Evolutionary conservation across 345 rosid species (phyloP).

Genomic region (Acer saccharum): DNA sequence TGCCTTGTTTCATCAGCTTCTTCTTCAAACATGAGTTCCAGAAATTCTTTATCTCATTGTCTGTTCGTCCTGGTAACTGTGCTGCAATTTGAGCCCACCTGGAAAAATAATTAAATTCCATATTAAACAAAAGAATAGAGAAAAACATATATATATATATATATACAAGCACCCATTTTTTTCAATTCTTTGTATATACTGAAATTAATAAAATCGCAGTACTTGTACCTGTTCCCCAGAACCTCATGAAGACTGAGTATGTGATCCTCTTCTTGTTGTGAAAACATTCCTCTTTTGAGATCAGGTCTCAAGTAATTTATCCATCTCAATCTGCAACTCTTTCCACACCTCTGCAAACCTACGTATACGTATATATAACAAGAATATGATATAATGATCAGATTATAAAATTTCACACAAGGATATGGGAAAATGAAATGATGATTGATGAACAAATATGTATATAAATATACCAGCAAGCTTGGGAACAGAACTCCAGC

Average conservation of each 20-base stretch:
- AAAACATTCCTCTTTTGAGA: conserved; percentile 75
- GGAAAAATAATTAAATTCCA: background rate
- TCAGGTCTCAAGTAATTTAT: conserved; percentile 93
- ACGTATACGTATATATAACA: no score
- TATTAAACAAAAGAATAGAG: background rate
- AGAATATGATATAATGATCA: no score
- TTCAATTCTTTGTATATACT: background rate
- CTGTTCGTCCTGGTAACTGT: conserved; percentile 68
- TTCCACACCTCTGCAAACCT: conserved; percentile 82
- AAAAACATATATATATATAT: no score
- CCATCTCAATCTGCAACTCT: conserved; percentile 94
- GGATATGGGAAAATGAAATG: background rate
- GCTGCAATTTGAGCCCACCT: conserved; percentile 80
- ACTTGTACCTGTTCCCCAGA: conserved; percentile 76
- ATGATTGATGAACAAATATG: background rate
- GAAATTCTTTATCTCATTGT: conserved; percentile 71
- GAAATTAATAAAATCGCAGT: background rate
- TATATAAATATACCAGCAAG: conserved; percentile 45
- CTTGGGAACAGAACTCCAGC: conserved; percentile 81
- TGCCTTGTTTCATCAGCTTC: conserved; percentile 71
- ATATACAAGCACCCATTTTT: background rate
- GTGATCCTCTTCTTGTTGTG: conserved; percentile 61
- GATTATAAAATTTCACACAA: no score
- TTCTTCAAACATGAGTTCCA: conserved; percentile 75
- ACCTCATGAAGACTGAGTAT: conserved; percentile 61